A percentile compares a stretch with the other conserved stretches of the same genome.
phyloP scores from a whole-genome alignment of 257 asterid species.

The Fraxinus americana region DNA sequence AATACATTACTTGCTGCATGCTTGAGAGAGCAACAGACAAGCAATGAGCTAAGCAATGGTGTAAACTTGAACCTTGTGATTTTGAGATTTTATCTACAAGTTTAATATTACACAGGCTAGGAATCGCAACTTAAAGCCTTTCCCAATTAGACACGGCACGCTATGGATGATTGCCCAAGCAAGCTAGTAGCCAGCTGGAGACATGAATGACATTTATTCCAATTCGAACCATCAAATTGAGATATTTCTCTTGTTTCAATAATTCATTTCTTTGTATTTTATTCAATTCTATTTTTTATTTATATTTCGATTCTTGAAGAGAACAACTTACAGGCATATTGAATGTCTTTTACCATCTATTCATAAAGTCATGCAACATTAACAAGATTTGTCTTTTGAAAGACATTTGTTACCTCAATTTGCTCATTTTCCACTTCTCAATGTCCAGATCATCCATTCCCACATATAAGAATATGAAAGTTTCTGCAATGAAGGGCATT shows the following conservation, averaged over 20 bases:
- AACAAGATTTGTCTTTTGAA: background rate
- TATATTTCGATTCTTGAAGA: background rate
- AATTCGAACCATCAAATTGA: no score
- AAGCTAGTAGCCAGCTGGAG: no score
- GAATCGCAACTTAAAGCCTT: no score
- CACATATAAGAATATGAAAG: slow-evolving; percentile 86
- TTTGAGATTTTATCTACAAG: no score
- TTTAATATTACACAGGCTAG: no score
- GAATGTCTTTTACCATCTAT: background rate
- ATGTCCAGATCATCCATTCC: slow-evolving; percentile 93
- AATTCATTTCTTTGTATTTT: background rate
- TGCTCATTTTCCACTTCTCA: slow-evolving; percentile 81
- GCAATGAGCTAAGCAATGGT: background rate
- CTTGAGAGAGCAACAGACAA: background rate
- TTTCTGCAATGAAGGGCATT: slow-evolving; percentile 87
- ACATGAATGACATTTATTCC: no score
- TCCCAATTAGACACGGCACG: no score
- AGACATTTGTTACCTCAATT: slow-evolving; percentile 51
- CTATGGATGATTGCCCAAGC: no score
- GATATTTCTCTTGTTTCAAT: background rate
- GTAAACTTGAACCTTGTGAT: background rate
- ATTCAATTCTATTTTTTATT: background rate
- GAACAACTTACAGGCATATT: background rate
- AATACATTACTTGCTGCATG: background rate
- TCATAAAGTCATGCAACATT: background rate